Evolutionary conservation across 2,329 filamentous ascomycete genomes (phyloP), one percentile per base, ranked within the genome.

Genomic region (Hypoxylon sp.): DNA sequence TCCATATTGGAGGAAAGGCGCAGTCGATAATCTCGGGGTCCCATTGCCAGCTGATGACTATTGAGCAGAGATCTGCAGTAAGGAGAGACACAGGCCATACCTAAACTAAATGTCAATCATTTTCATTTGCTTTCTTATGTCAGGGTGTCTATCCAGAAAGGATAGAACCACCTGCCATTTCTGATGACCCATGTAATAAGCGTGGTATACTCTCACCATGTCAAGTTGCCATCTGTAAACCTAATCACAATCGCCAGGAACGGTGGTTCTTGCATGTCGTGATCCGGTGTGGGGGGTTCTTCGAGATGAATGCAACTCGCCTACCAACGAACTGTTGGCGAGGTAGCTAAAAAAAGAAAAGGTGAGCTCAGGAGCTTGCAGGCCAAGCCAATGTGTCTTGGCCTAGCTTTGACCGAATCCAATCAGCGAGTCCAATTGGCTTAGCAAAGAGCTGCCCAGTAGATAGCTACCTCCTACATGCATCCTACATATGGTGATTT

Each of bases 341-440:
- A 25, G 6, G 40, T 22, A 50, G 54, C 66, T 70, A 72, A 69
- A 72, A 72, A 70, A 72, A 70, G 66, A 70, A 69, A 64, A 61
- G 30, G 37, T 53, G 30, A n/a, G 40, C 25, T 30, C 25, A 27
- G 33, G 20, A 60, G 54, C 25, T 27, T 27, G 25, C 25, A 27
- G 25, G 25, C 60, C 37, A 61, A 61, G 60, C 31, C 57, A 44
- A 37, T 17, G n/a, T 61, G 46, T 65, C 64, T 67, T 67, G 61
- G 64, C 61, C 40, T 27, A 68, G 37, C 20, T 11, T 70, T 66
- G 66, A 56, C 66, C 61, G 64, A 67, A 49, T 13, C 59, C 56
- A 64, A 69, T 51, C 33, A 64, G 35, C 53, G 25, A 56, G 51
- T 13, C 63, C 33, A 37, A 48, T 59, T 49, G 40, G 53, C 48